Conservation (phyloP, 495 filamentous ascomycete genomes). For the Trichoderma erinaceum region DNA sequence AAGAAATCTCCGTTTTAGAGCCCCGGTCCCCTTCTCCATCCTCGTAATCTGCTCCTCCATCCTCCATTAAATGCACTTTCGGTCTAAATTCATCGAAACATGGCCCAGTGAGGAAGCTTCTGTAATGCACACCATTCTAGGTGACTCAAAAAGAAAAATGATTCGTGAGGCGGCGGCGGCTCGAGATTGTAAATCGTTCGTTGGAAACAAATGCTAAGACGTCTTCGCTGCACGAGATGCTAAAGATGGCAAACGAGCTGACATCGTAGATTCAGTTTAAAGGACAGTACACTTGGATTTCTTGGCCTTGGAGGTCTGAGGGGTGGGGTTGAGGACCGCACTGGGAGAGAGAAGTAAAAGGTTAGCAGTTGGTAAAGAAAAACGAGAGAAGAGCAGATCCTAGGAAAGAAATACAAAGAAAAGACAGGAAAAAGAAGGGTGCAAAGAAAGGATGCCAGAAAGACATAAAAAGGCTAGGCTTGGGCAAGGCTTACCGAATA, state of each 20-base stretch:
- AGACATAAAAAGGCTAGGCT: neutral
- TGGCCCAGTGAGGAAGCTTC: neutral
- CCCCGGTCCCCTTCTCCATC: neutral
- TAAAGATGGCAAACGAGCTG: conserved; percentile 15
- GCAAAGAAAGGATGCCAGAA: too few species aligned
- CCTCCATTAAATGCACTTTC: conserved; percentile 2
- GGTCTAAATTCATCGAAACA: conserved; percentile 11
- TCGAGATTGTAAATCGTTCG: conserved; percentile 7
- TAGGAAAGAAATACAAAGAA: neutral
- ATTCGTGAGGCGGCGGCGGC: neutral
- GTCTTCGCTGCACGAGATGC: conserved; percentile 11
- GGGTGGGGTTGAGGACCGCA: conserved; percentile 76
- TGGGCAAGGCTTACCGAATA: conserved; percentile 59
- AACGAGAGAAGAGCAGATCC: neutral
- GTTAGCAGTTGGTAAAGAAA: neutral
- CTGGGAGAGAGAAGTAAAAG: conserved; percentile 33
- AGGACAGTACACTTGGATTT: conserved; percentile 70
- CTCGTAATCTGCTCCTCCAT: neutral
- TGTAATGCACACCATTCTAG: conserved; percentile 9
- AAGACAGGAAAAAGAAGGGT: neutral
- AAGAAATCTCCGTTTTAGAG: conserved; percentile 9
- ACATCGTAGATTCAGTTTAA: conserved; percentile 33
- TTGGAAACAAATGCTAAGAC: conserved; percentile 7
- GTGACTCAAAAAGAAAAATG: conserved; percentile 8
- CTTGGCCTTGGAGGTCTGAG: conserved; percentile 56